A percentile compares a stretch with the other conserved stretches of the same genome.
Conservation (phyloP, 2,329 filamentous ascomycete species). For the Ceratocystis huliohia region DNA sequence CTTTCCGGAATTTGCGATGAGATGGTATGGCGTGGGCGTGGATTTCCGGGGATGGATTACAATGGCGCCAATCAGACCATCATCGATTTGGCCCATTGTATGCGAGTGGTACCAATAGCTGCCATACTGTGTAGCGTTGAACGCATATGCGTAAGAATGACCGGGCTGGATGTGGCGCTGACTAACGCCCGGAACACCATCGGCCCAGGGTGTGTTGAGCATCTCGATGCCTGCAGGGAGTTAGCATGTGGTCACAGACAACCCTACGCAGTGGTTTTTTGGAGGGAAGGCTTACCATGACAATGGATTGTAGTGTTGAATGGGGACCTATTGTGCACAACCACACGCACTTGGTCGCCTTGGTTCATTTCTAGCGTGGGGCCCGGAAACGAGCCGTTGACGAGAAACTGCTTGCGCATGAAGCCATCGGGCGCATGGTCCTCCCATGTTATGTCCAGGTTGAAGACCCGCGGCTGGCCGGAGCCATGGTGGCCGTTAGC, state of each 20-base stretch:
- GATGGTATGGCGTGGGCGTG: slow-evolving; percentile 35
- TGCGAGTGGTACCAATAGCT: slow-evolving; percentile 52
- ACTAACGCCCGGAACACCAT: slow-evolving; percentile 45
- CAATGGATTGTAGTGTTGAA: slow-evolving; percentile 39
- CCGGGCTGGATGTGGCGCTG: slow-evolving; percentile 41
- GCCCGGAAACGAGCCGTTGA: slow-evolving; percentile 51
- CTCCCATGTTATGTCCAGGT: slow-evolving; percentile 30
- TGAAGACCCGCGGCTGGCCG: slow-evolving; percentile 22
- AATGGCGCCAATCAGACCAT: slow-evolving; percentile 47
- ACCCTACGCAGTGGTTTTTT: no score
- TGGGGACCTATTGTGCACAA: slow-evolving; percentile 36
- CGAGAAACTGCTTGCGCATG: slow-evolving; percentile 34
- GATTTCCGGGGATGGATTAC: slow-evolving; percentile 32
- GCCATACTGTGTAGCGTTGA: slow-evolving; percentile 44
- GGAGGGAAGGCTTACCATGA: slow-evolving; percentile 30
- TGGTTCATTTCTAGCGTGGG: slow-evolving; percentile 43
- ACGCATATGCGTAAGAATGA: slow-evolving; percentile 39
- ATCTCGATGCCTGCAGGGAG: slow-evolving; percentile 34
- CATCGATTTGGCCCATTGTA: slow-evolving; percentile 41
- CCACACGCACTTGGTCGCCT: slow-evolving; percentile 37
- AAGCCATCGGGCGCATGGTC: slow-evolving; percentile 34
- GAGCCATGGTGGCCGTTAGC: background rate
- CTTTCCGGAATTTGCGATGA: slow-evolving; percentile 32
- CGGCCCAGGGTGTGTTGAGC: slow-evolving; percentile 43
- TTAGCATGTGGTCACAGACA: background rate